These are phyloP conservation scores for Funneliformis mosseae DNA, from an alignment of 192 early-diverging fungal species.

Conservation along the genomic window DNA sequence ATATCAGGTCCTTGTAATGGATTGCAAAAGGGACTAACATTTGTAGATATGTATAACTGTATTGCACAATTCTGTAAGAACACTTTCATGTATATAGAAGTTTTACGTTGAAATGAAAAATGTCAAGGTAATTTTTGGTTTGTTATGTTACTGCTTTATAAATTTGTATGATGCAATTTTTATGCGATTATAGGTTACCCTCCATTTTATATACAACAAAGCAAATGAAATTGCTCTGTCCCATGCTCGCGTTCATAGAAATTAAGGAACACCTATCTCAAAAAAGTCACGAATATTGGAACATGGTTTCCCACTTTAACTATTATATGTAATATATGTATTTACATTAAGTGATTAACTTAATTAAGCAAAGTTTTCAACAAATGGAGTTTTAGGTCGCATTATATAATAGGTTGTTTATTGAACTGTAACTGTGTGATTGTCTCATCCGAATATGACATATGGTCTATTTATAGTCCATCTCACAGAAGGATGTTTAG, in stretches of 20 bases:
- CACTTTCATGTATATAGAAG: slow-evolving; percentile 6
- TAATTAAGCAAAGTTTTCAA: too few species aligned
- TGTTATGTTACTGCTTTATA: slow-evolving; percentile 9
- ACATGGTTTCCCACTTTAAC: neutral
- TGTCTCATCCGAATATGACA: slow-evolving; percentile 7
- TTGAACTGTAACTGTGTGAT: slow-evolving; percentile 24
- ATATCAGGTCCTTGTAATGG: slow-evolving; percentile 22
- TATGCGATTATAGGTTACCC: slow-evolving; percentile 24
- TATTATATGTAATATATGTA: too few species aligned
- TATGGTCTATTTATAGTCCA: neutral
- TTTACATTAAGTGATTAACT: too few species aligned
- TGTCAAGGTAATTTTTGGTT: slow-evolving; percentile 6
- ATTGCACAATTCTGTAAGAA: slow-evolving; percentile 21
- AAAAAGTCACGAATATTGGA: slow-evolving; percentile 5
- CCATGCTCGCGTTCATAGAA: slow-evolving; percentile 29
- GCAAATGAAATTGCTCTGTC: slow-evolving; percentile 12
- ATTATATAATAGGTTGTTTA: too few species aligned
- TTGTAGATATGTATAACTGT: slow-evolving; percentile 25
- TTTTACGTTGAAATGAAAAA: slow-evolving; percentile 23
- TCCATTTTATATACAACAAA: slow-evolving; percentile 7
- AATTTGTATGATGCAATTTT: slow-evolving; percentile 8
- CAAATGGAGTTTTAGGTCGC: too few species aligned
- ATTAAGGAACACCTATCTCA: neutral
- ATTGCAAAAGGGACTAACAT: slow-evolving; percentile 30
- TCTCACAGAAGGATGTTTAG: slow-evolving; percentile 25